A percentile compares a stretch with the other conserved stretches of the same genome.
These are phyloP conservation scores for Calonectria pteridis DNA, from an alignment of 2,329 filamentous ascomycete genomes.

Conservation along the genomic window DNA sequence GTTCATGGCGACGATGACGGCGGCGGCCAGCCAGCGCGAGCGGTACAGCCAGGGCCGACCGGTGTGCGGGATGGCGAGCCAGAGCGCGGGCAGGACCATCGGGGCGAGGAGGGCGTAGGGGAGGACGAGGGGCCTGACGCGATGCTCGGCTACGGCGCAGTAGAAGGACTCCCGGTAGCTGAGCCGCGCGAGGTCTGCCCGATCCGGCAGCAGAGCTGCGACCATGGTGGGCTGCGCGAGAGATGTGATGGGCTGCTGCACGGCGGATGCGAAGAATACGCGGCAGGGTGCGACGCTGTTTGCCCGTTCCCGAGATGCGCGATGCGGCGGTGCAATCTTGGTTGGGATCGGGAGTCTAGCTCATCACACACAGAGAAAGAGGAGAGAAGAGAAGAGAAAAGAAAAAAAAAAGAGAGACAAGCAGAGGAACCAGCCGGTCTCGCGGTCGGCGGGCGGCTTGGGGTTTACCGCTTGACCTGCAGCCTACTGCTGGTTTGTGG, in stretches of 20 bases:
- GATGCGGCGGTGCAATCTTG: background rate
- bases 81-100: constrained; percentile 64
- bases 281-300: background rate
- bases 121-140: constrained; percentile 62
- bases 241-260: background rate
- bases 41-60: constrained; percentile 63
- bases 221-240: constrained; percentile 19
- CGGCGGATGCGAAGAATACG: constrained; percentile 8
- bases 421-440: background rate
- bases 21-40: constrained; percentile 63
- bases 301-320: background rate
- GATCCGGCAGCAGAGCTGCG: constrained; percentile 24
- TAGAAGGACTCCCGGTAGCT: constrained; percentile 55
- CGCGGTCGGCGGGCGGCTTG: background rate
- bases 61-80: constrained; percentile 68
- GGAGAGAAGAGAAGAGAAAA: background rate
- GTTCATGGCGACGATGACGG: constrained; percentile 58
- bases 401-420: background rate
- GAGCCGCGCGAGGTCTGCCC: constrained; percentile 45
- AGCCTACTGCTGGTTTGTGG: background rate
- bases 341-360: background rate
- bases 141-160: constrained; percentile 53
- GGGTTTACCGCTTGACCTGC: background rate
- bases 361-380: background rate
- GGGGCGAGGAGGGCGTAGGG: constrained; percentile 63